Evolutionary conservation across 331 rosid species (phyloP), one percentile per base, ranked within the genome.

Genomic region (Acacia concinna): DNA sequence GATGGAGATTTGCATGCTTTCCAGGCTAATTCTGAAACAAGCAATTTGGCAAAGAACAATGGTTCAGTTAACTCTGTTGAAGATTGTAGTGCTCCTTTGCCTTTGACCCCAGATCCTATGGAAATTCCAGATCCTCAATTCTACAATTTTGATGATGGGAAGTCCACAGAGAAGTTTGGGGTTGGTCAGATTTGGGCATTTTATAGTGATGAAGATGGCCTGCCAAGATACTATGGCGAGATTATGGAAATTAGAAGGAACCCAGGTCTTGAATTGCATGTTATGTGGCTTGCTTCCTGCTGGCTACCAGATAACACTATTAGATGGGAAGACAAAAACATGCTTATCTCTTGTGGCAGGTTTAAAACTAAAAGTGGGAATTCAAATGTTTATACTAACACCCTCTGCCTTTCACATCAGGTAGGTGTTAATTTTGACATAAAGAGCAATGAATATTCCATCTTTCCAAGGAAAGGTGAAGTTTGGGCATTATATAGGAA

Each of bases 111-210:
- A 30, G 89, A 79, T 40, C 74, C 78, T 38, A 49, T 83, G 66
- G 90, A 87, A 68, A 63, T 88, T 88, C 99, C 97, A 5, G 94
- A 90, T 40, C 79, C 98, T 51, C 83, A 83, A 82, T 96, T 93
- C 79, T 77, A 72, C 86, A 83, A 96, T 75, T 95, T 96, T 18
- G 98, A 87, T 54, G 86, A 63, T 35, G 84, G 17, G 25, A 91
- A 78, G 79, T 81, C 93, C 38, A n/a, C 2, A 57, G 91, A 85
- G 47, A 93, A 80, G 86, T 87, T 93, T 79, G 77, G 47, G 82
- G 30, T 51, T 62, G 93, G 90, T 84, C 97, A 95, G 85, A 69
- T 95, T 63, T 95, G 99, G 99, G 97, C 99, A 40, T 71, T 95
- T 68, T 95, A 95, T n/a, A 49, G 99, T 32, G 93, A 90, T 46